Evolutionary conservation across 2,329 filamentous ascomycete genomes (phyloP).

Genomic region (Magnaporthales sp.): DNA sequence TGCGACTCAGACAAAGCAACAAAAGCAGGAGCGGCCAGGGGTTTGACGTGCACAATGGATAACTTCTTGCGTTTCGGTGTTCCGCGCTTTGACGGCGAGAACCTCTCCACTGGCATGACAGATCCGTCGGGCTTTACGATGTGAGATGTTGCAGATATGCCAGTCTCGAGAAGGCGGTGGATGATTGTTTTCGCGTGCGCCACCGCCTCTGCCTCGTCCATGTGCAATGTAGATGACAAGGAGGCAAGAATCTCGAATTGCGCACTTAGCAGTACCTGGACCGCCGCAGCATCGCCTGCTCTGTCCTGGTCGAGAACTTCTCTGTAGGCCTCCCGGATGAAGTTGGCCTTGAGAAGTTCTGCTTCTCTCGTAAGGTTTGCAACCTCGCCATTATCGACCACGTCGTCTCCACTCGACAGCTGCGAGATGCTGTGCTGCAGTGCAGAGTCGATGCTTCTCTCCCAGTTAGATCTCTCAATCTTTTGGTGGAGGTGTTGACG

Average conservation of each 20-base stretch:
- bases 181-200: conserved; percentile 71
- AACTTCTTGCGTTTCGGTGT: conserved; percentile 69
- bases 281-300: conserved; percentile 63
- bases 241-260: conserved; percentile 89
- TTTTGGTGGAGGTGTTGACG: conserved; percentile 84
- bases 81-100: conserved; percentile 61
- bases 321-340: conserved; percentile 68
- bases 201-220: conserved; percentile 78
- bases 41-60: conserved; percentile 29
- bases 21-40: conserved; percentile 36
- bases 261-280: conserved; percentile 78
- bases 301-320: conserved; percentile 80
- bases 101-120: conserved; percentile 51
- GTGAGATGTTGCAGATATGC: conserved; percentile 66
- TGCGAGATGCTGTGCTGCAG: conserved; percentile 78
- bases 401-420: conserved; percentile 60
- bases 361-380: conserved; percentile 70
- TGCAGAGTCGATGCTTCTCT: conserved; percentile 77
- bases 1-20: conserved; percentile 19
- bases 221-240: conserved; percentile 69
- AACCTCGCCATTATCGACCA: conserved; percentile 57
- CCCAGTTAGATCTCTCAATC: conserved; percentile 75
- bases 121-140: conserved; percentile 84
- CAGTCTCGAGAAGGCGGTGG: conserved; percentile 66
- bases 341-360: conserved; percentile 75